A percentile compares a stretch with the other conserved stretches of the same genome.
phyloP scores from a whole-genome alignment of 331 rosid genomes.

The Arachis monticola region DNA sequence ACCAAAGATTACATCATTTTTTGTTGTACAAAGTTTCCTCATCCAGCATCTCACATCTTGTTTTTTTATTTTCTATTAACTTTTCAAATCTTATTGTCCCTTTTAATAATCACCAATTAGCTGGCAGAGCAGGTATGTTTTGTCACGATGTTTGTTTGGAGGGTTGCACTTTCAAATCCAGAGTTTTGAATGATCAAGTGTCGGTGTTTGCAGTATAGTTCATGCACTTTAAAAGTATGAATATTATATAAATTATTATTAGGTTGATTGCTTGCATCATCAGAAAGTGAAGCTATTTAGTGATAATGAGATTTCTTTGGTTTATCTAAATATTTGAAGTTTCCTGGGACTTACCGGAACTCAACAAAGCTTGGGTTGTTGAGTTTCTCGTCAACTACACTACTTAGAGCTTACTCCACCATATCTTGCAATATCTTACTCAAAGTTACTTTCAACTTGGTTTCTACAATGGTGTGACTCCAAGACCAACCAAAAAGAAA shows the following conservation, averaged over 20 bases:
- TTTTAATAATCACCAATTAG: conserved; percentile 59
- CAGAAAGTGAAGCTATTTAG: conserved; percentile 42
- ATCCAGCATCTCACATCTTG: conserved; percentile 20
- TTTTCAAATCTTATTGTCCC: conserved; percentile 51
- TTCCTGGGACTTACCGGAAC: conserved; percentile 16
- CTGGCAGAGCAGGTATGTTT: conserved; percentile 80
- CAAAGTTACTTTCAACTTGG: conserved; percentile 29
- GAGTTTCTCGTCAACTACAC: conserved; percentile 15
- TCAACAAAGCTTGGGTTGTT: conserved; percentile 10
- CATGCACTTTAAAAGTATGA: conserved; percentile 5
- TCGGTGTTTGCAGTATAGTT: conserved; percentile 53
- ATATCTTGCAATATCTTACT: conserved; percentile 7
- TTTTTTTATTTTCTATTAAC: background rate
- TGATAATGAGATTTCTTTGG: conserved; percentile 35
- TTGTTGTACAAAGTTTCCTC: conserved; percentile 35
- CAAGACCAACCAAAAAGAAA: background rate
- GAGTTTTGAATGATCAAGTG: conserved; percentile 48
- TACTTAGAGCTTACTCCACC: background rate
- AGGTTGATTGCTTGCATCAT: conserved; percentile 41
- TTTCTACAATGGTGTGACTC: background rate
- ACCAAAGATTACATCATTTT: conserved; percentile 46
- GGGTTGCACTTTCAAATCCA: conserved; percentile 37
- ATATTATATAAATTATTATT: conserved; percentile 1
- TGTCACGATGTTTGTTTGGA: conserved; percentile 57
- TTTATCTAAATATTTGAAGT: conserved; percentile 32